A percentile compares a stretch with the other conserved stretches of the same genome.
phyloP scores from a whole-genome alignment of 768 basidiomycete genomes.

The Phaeotremella fagi region DNA sequence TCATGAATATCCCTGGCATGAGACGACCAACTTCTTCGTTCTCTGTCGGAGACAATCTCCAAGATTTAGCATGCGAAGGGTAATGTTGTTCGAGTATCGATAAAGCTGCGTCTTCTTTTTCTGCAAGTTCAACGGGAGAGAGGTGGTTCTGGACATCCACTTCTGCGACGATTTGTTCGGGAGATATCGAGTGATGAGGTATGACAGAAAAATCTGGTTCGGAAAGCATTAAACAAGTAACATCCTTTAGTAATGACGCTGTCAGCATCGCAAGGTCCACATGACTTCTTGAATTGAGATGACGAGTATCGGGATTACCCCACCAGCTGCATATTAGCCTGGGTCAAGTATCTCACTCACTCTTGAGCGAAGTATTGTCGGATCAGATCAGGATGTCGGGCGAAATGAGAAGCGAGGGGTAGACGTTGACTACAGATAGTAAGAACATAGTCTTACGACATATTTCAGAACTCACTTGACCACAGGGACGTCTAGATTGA shows the following conservation, averaged over 20 bases:
- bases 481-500: slow-evolving; percentile 39
- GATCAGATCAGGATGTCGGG: slow-evolving; percentile 39
- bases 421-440: slow-evolving; percentile 36
- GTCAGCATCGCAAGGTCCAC: slow-evolving; percentile 42
- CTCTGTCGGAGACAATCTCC: slow-evolving; percentile 19
- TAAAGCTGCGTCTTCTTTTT: slow-evolving; percentile 1
- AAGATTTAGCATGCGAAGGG: slow-evolving; percentile 22
- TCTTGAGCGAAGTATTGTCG: slow-evolving; percentile 43
- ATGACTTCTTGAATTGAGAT: slow-evolving; percentile 43
- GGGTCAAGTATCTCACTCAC: slow-evolving; percentile 13
- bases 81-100: slow-evolving; percentile 8
- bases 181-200: neutral
- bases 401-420: slow-evolving; percentile 43
- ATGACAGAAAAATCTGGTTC: slow-evolving; percentile 21
- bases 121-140: neutral
- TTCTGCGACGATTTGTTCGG: neutral
- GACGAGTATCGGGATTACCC: slow-evolving; percentile 45
- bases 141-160: slow-evolving; percentile 2
- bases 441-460: too few species aligned
- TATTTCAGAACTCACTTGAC: slow-evolving; percentile 35
- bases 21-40: slow-evolving; percentile 17
- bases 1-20: slow-evolving; percentile 33
- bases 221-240: slow-evolving; percentile 32
- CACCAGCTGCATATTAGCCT: slow-evolving; percentile 27
- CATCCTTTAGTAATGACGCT: slow-evolving; percentile 36